A percentile compares a stretch with the other conserved stretches of the same genome.
phyloP scores from a whole-genome alignment of 345 rosid species.

The Citrus mangshanensis region DNA sequence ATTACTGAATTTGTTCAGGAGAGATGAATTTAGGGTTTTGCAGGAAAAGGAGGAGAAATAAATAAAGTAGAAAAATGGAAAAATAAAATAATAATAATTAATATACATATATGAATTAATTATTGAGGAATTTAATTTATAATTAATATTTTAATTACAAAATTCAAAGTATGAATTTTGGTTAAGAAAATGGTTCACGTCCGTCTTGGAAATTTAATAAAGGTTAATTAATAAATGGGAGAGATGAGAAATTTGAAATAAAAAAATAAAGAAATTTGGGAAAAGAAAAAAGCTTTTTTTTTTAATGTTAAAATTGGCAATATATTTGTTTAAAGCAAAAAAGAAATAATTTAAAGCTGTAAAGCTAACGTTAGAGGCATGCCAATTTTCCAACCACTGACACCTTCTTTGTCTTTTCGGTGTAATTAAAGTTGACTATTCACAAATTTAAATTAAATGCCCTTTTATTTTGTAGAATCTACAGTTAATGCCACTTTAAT shows the following conservation, averaged over 20 bases:
- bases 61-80: constrained; percentile 34
- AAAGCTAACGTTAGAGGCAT: constrained; percentile 57
- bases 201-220: constrained; percentile 82
- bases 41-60: constrained; percentile 40
- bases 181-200: constrained; percentile 90
- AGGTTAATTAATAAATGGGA: constrained; percentile 34
- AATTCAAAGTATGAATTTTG: constrained; percentile 77
- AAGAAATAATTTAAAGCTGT: constrained; percentile 40
- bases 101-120: constrained; percentile 34
- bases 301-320: constrained; percentile 16
- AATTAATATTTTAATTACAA: constrained; percentile 61
- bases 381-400: constrained; percentile 58
- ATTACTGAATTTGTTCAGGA: constrained; percentile 38
- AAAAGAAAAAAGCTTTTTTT: constrained; percentile 30
- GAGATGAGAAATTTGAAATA: constrained; percentile 19
- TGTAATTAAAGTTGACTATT: constrained; percentile 43
- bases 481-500: constrained; percentile 33
- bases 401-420: constrained; percentile 53
- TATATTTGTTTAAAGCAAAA: constrained; percentile 26
- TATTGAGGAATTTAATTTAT: constrained; percentile 42
- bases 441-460: constrained; percentile 10
- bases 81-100: constrained; percentile 17
- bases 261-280: constrained; percentile 18
- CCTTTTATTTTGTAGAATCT: constrained; percentile 23
- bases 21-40: constrained; percentile 79